Conservation (phyloP, 129 eudicot species). For the Mikania micrantha region DNA sequence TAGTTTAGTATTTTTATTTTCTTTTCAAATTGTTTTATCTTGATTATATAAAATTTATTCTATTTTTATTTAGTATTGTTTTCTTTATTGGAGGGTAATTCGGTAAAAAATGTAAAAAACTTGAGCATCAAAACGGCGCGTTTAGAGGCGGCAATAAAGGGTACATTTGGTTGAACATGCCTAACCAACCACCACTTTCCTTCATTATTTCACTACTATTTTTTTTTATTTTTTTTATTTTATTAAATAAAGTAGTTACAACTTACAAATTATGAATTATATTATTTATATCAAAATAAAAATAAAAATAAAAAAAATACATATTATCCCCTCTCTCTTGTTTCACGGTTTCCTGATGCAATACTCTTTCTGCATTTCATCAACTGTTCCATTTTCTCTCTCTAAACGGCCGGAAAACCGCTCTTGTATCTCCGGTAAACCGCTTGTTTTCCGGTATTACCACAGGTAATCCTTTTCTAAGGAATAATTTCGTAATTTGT, state of each 20-base stretch:
- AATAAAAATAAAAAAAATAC: slow-evolving; percentile 28
- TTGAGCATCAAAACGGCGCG: slow-evolving; percentile 38
- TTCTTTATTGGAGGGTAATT: neutral
- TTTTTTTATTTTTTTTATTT: neutral
- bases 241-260: slow-evolving; percentile 5
- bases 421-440: slow-evolving; percentile 20
- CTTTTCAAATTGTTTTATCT: too few relatives aligned
- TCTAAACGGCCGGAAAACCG: slow-evolving; percentile 30
- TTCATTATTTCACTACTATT: slow-evolving; percentile 37
- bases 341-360: slow-evolving; percentile 52
- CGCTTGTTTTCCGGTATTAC: slow-evolving; percentile 13
- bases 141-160: slow-evolving; percentile 42
- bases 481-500: slow-evolving; percentile 6
- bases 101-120: neutral
- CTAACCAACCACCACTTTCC: slow-evolving; percentile 67
- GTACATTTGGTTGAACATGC: slow-evolving; percentile 74
- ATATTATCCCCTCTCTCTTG: slow-evolving; percentile 44
- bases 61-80: too few relatives aligned
- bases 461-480: slow-evolving; percentile 28
- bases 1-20: too few relatives aligned
- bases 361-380: slow-evolving; percentile 41
- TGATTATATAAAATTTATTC: too few relatives aligned
- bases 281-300: too few relatives aligned
- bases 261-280: slow-evolving; percentile 20
- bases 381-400: slow-evolving; percentile 43